Evolutionary conservation across 139 green algal species (phyloP), one percentile per base, ranked within the genome.

Genomic region (Gonium pectorale): DNA sequence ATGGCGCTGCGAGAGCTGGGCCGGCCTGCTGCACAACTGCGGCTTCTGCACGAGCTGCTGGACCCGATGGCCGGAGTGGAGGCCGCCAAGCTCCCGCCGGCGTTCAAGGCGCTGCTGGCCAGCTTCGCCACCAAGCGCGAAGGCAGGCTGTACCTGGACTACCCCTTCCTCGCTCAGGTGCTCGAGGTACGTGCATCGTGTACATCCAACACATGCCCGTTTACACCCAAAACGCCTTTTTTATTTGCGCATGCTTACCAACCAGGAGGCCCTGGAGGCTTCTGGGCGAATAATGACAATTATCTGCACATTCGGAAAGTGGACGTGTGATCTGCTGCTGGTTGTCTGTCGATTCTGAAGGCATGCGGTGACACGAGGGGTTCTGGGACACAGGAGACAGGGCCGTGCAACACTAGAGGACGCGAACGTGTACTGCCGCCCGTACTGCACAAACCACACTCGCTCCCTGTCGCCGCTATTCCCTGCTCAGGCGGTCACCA

Each of bases 41-140:
- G 37, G 67, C 40, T 74, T 24, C 67, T 74, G 21, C 67, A 1
- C 67, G 67, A 56, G 24, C 67, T 74, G 67, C 49, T 79, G 70
- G 70, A 79, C 70, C 70, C 70, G 33, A 2, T 41, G 49, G 46
- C 49, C 35, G 70, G 70, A 66, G 44, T 66, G 70, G 46, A 64
- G 21, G 0, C 33, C 70, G 31, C 31, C 49, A 49, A 33, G 44
- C 70, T 79, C 70, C 70, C 70, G 49, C 19, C 0, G 46, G 46
- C 70, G 49, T 79, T 79, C 70, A 49, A 66, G 70, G 70, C 22
- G 70, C 70, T 79, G 44, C 70, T 79, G 46, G 49, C 43, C 49
- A 44, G 19, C 70, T 79, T 35, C 49, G 31, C 70, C 33, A 79
- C 46, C 46, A 17, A 51, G 70, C 70, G 67, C 24, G 67, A 74